Percentiles rank a stretch among this genome's conserved stretches.
Conservation (phyloP, 2,329 filamentous ascomycete genomes). For the Colletotrichum karsti region DNA sequence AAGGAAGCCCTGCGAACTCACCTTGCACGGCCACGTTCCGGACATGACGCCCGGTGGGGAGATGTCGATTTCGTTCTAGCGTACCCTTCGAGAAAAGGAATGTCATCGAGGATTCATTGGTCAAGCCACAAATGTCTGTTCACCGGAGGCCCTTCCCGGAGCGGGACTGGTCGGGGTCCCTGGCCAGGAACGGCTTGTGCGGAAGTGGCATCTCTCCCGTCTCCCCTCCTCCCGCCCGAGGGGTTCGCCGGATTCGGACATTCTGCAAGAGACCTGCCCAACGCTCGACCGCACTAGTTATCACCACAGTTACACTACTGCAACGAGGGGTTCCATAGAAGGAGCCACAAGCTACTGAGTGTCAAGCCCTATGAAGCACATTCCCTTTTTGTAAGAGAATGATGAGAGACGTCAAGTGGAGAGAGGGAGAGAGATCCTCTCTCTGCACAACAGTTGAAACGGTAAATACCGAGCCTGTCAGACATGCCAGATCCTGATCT, state of each 20-base stretch:
- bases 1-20: neutral
- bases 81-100: neutral
- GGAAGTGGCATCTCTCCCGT: constrained; percentile 14
- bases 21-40: constrained; percentile 1
- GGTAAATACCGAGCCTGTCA: neutral
- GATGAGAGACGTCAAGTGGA: neutral
- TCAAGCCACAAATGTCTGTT: constrained; percentile 4
- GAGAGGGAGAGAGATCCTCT: too few species aligned
- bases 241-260: neutral
- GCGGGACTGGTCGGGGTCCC: neutral
- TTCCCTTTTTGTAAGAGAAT: neutral
- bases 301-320: neutral
- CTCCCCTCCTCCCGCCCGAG: neutral
- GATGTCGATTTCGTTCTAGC: neutral
- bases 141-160: neutral
- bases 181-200: neutral
- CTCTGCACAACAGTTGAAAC: neutral
- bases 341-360: neutral
- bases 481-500: neutral
- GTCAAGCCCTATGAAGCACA: neutral
- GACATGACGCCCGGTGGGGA: neutral
- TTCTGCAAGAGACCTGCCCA: neutral
- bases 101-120: neutral
- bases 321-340: neutral
- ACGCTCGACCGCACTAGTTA: neutral